Percentiles rank a stretch among this genome's conserved stretches.
Conservation (phyloP, 164 flowering plant genomes). For the Stephania japonica region DNA sequence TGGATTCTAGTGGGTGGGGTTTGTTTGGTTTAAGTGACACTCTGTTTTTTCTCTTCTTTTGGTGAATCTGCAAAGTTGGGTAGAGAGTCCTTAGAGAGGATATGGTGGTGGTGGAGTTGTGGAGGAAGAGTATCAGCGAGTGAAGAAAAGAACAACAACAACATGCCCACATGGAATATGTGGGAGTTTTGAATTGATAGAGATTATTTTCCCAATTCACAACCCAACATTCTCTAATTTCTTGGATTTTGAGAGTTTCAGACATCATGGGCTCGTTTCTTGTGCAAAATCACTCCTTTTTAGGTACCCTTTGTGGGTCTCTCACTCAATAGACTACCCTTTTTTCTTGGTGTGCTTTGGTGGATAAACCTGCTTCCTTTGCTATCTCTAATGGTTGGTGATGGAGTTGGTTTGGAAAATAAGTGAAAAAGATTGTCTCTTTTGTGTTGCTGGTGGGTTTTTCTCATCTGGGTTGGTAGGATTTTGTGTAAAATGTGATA, state of each 20-base stretch:
- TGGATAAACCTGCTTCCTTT: neutral
- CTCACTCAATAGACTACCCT: too few relatives aligned
- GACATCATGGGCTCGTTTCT: slow-evolving; percentile 20
- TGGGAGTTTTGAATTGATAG: neutral
- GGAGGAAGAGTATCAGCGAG: slow-evolving; percentile 17
- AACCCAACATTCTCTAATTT: slow-evolving; percentile 41
- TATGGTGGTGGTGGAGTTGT: slow-evolving; percentile 1
- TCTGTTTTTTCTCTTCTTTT: slow-evolving; percentile 10
- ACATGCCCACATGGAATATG: slow-evolving; percentile 30
- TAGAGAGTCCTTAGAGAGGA: too few relatives aligned
- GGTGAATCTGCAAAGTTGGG: too few relatives aligned
- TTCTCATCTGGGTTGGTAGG: slow-evolving; percentile 10
- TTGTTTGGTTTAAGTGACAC: slow-evolving; percentile 9
- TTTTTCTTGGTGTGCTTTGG: neutral
- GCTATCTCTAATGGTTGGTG: neutral
- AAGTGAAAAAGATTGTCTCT: slow-evolving; percentile 1
- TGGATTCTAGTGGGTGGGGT: slow-evolving; percentile 36
- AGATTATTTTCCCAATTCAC: neutral
- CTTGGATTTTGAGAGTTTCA: slow-evolving; percentile 45
- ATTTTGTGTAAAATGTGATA: neutral
- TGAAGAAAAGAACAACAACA: slow-evolving; percentile 19
- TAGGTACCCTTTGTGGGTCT: neutral
- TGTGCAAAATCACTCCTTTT: slow-evolving; percentile 28
- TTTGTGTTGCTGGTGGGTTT: neutral
- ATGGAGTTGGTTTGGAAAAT: slow-evolving; percentile 8